A percentile compares a stretch with the other conserved stretches of the same genome.
These are phyloP conservation scores for Coelastrella sp. DNA, from an alignment of 139 green algal species.

Conservation along the genomic window DNA sequence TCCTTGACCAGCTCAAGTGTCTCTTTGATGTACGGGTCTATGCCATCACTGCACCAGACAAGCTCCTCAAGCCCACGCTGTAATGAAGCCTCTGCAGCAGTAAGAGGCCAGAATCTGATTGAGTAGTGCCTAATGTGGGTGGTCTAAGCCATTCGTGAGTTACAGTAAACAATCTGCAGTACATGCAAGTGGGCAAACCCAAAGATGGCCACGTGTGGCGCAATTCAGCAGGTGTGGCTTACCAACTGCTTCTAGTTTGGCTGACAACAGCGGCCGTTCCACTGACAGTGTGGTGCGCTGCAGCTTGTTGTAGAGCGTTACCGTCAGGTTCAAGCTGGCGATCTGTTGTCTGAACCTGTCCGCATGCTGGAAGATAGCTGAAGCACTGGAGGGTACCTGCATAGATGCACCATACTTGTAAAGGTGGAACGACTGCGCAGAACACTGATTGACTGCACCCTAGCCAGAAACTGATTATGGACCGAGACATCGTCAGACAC, in stretches of 20 bases:
- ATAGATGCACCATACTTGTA: neutral
- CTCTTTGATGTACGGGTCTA: conserved; percentile 87
- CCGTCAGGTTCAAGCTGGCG: conserved; percentile 85
- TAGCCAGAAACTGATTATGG: neutral
- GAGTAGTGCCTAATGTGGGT: no score
- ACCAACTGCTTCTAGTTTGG: conserved; percentile 73
- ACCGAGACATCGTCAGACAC: neutral
- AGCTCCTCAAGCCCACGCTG: conserved; percentile 70
- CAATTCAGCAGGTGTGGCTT: neutral
- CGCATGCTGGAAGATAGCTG: conserved; percentile 66
- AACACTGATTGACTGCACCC: neutral
- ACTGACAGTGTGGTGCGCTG: conserved; percentile 80
- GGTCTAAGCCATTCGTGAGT: no score
- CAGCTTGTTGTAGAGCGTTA: conserved; percentile 78
- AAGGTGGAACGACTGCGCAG: neutral
- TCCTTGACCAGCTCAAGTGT: conserved; percentile 81
- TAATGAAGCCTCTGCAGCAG: conserved; percentile 67
- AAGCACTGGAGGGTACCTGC: conserved; percentile 54
- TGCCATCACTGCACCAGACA: conserved; percentile 78
- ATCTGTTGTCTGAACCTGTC: conserved; percentile 86
- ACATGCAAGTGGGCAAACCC: neutral
- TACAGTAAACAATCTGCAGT: neutral
- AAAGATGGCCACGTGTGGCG: no score
- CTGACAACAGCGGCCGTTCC: conserved; percentile 84
- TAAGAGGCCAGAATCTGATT: neutral